Evolutionary conservation across 2,329 filamentous ascomycete genomes (phyloP).

Genomic region (Fusarium hostae): DNA sequence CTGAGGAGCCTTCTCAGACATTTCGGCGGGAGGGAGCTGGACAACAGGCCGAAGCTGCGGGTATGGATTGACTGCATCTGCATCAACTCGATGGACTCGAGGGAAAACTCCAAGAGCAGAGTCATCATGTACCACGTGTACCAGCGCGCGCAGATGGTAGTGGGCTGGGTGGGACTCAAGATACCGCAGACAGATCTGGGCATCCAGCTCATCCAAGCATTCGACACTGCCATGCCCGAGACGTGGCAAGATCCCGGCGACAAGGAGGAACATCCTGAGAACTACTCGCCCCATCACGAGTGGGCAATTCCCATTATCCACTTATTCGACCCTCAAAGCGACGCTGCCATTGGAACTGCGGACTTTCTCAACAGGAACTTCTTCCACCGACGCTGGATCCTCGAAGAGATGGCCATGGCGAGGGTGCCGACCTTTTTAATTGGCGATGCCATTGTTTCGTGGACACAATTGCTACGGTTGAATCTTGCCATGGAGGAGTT

Average conservation of each 20-base stretch:
- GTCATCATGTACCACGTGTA: slow-evolving; percentile 47
- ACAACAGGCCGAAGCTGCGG: slow-evolving; percentile 31
- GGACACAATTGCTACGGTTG: slow-evolving; percentile 50
- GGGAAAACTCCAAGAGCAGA: slow-evolving; percentile 45
- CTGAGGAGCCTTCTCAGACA: slow-evolving; percentile 23
- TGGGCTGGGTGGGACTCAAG: slow-evolving; percentile 49
- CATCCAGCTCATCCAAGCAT: slow-evolving; percentile 42
- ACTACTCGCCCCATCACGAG: slow-evolving; percentile 48
- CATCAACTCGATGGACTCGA: slow-evolving; percentile 44
- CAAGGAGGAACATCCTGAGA: slow-evolving; percentile 46
- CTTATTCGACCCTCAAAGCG: slow-evolving; percentile 39
- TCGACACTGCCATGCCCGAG: slow-evolving; percentile 47
- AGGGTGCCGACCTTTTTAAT: slow-evolving; percentile 48
- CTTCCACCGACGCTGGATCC: slow-evolving; percentile 52
- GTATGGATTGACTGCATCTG: slow-evolving; percentile 50
- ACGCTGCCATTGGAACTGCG: slow-evolving; percentile 36
- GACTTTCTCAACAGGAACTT: slow-evolving; percentile 49
- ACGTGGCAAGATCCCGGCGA: slow-evolving; percentile 51
- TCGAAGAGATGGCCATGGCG: slow-evolving; percentile 51
- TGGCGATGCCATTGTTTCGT: slow-evolving; percentile 51
- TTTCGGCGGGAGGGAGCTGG: slow-evolving; percentile 25
- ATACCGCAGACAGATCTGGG: slow-evolving; percentile 43
- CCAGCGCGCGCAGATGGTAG: slow-evolving; percentile 47
- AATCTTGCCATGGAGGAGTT: slow-evolving; percentile 52
- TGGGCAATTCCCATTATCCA: slow-evolving; percentile 47